phyloP scores from a whole-genome alignment of 225 moss, liverwort and hornwort species.

The Bryum argenteum region DNA sequence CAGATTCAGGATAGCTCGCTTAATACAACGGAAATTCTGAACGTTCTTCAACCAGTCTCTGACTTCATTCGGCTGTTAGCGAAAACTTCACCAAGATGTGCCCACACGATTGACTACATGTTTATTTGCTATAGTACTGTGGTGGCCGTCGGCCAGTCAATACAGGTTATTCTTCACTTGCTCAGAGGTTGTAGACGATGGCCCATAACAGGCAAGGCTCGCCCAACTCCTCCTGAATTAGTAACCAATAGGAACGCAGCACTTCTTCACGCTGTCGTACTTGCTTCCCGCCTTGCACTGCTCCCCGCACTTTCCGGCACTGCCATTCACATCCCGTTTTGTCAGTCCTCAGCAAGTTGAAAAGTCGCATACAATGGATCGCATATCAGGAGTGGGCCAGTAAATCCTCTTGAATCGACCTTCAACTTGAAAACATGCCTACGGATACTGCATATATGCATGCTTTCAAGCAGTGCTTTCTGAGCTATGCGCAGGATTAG shows the following conservation, averaged over 20 bases:
- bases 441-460: too few relatives aligned
- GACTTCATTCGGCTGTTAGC: neutral
- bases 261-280: neutral
- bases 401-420: too few relatives aligned
- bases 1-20: too few relatives aligned
- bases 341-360: neutral
- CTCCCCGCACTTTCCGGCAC: slow-evolving; percentile 7
- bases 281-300: slow-evolving; percentile 17
- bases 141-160: neutral
- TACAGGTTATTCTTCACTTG: neutral
- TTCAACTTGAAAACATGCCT: too few relatives aligned
- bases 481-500: neutral
- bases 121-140: too few relatives aligned
- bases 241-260: neutral
- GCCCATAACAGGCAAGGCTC: neutral
- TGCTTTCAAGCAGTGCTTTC: too few relatives aligned
- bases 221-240: neutral
- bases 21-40: too few relatives aligned
- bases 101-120: too few relatives aligned
- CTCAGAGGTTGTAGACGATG: neutral
- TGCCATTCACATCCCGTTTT: neutral
- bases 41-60: neutral
- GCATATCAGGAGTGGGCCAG: neutral
- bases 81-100: neutral
- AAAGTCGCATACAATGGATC: neutral